phyloP scores from a whole-genome alignment of 441 rosid genomes.

The Gossypium aridum region DNA sequence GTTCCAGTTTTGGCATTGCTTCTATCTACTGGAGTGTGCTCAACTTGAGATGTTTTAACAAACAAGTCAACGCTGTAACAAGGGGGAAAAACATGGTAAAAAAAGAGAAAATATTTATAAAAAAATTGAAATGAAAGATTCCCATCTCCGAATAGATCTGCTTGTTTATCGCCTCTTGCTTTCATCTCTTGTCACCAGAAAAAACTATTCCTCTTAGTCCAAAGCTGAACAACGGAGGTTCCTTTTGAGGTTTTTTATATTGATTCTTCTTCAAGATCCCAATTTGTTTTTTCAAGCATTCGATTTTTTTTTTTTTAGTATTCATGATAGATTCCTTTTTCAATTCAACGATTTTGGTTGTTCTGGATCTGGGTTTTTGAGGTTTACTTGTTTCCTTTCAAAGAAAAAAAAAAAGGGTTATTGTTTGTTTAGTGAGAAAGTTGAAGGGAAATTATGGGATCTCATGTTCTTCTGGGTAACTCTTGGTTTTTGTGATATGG shows the following conservation, averaged over 20 bases:
- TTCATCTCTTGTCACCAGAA: not conserved
- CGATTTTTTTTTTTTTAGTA: not conserved
- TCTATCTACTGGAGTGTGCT: conserved; percentile 17
- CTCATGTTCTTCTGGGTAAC: not conserved
- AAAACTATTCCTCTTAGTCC: not conserved
- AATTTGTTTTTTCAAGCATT: not conserved
- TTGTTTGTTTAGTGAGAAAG: conserved; percentile 12
- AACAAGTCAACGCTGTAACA: not conserved
- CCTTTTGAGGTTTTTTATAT: conserved; percentile 27
- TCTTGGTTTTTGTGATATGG: not conserved
- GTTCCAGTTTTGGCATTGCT: conserved; percentile 13
- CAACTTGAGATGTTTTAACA: conserved; percentile 73
- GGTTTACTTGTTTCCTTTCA: not conserved
- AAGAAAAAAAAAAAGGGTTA: not conserved
- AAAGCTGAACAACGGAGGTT: conserved; percentile 3
- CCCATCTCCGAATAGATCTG: not conserved
- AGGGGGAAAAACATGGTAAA: not conserved
- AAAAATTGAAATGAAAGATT: not conserved
- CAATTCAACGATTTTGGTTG: not conserved
- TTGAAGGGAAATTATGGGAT: conserved; percentile 1
- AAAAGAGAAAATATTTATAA: not conserved
- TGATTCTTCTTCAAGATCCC: not conserved
- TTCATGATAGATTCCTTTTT: not conserved
- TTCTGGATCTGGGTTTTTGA: conserved; percentile 18
- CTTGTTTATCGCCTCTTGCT: conserved; percentile 13